Conservation (phyloP, 495 filamentous ascomycete species). For the Geopyxis carbonaria region DNA sequence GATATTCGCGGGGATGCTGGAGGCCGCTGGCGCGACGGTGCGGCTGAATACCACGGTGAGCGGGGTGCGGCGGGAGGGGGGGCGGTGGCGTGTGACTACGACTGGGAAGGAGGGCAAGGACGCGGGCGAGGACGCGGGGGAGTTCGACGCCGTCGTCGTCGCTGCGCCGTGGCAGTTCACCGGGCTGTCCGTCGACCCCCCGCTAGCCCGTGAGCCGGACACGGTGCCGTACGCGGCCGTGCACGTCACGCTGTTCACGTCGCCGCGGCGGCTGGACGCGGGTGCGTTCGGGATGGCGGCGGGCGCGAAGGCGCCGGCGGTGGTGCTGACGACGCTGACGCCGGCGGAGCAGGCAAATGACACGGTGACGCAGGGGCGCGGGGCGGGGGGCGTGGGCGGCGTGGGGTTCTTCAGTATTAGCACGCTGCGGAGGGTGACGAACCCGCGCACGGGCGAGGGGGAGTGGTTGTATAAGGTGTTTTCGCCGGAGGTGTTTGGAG, state of each 20-base stretch:
- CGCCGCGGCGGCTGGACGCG: constrained; percentile 49
- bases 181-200: constrained; percentile 39
- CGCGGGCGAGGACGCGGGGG: no score
- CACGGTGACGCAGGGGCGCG: constrained; percentile 26
- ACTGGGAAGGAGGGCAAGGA: no score
- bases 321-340: constrained; percentile 71
- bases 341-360: constrained; percentile 34
- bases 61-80: constrained; percentile 29
- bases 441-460: constrained; percentile 11
- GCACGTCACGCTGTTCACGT: constrained; percentile 78
- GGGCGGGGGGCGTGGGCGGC: constrained; percentile 41
- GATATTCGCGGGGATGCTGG: constrained; percentile 73
- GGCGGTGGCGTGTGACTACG: constrained; percentile 7
- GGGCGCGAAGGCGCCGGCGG: constrained; percentile 40
- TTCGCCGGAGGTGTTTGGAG: constrained; percentile 46
- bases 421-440: constrained; percentile 34
- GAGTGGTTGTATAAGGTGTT: constrained; percentile 97
- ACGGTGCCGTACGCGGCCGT: constrained; percentile 64
- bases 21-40: constrained; percentile 41
- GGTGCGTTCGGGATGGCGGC: constrained; percentile 48
- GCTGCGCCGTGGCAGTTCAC: constrained; percentile 62
- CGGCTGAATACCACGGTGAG: constrained; percentile 55
- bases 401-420: constrained; percentile 80
- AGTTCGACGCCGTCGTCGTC: constrained; percentile 68
- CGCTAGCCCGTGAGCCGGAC: constrained; percentile 41